Percentiles rank a stretch among this genome's conserved stretches.
Evolutionary conservation across 192 early-diverging fungal species (phyloP).

Genomic region (Coemansia sp.): DNA sequence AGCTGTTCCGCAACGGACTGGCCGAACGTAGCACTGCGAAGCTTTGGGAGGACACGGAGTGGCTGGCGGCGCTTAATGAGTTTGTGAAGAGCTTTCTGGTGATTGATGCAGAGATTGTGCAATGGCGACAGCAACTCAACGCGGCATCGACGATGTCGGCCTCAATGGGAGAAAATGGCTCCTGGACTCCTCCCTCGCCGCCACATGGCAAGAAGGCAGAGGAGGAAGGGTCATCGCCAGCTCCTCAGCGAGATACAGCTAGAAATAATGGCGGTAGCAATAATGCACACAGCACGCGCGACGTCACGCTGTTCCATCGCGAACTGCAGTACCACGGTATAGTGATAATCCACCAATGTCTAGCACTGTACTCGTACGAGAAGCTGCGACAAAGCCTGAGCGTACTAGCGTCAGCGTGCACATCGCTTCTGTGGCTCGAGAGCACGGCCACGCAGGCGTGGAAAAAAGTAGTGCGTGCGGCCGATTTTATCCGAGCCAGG

Average conservation of each 20-base stretch:
- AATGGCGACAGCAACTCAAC: constrained; percentile 55
- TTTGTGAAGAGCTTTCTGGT: constrained; percentile 52
- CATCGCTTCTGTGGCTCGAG: constrained; percentile 54
- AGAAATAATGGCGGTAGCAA: constrained; percentile 1
- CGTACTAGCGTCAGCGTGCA: constrained; percentile 43
- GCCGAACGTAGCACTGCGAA: constrained; percentile 40
- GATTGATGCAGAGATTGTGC: constrained; percentile 53
- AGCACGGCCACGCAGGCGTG: constrained; percentile 53
- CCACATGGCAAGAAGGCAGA: background rate
- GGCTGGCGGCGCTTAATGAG: constrained; percentile 44
- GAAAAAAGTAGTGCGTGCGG: constrained; percentile 49
- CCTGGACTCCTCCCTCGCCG: background rate
- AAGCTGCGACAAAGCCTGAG: constrained; percentile 49
- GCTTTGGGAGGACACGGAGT: constrained; percentile 49
- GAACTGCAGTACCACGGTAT: constrained; percentile 54
- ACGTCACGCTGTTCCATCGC: constrained; percentile 53
- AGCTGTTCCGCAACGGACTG: constrained; percentile 47
- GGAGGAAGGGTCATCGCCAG: background rate
- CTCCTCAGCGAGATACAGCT: constrained; percentile 4
- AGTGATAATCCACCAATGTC: constrained; percentile 53
- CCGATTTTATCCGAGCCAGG: constrained; percentile 39
- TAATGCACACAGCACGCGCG: constrained; percentile 43
- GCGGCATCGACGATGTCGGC: constrained; percentile 38
- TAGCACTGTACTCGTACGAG: constrained; percentile 52
- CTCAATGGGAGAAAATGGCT: constrained; percentile 11